Base-by-base conservation (phyloP, 176 grass and related monocot species). In the Juncus effusus region DNA sequence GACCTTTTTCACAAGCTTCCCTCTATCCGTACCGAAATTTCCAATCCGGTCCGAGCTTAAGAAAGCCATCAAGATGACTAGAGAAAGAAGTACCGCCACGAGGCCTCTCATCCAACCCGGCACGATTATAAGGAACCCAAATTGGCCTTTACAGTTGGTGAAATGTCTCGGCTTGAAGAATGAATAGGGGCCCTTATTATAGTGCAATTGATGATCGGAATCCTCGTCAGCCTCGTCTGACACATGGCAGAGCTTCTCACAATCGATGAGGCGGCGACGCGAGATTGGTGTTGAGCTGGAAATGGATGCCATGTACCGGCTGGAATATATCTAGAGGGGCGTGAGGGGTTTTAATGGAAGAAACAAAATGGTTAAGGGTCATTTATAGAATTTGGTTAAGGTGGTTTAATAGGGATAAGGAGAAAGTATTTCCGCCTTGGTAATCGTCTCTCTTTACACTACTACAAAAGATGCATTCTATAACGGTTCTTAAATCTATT, bases 1-100 rank as follows among this genome's bases (percentile, higher is more conserved):
- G 19, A 28, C 1, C 19, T 28, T 28, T 28, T 28, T 28, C 19
- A 28, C 19, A 28, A 28, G 19, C 19, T 28, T 28, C 19, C 19
- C 19, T 28, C 19, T 28, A 28, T 28, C 19, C 19, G 1, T 28
- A 28, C 19, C 19, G 19, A 28, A 28, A 28, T 28, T 28, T 28
- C 66, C 51, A 39, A 70, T 70, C 51, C 51, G 66, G 51, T 70
- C 38, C 3, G 66, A 70, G 41, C 66, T 55, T 38, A 70, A 41
- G 36, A 70, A 56, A 28, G 19, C 19, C 66, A 70, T 70, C 38
- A 70, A 56, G 3, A 70, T 53, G 6, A 70, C 13, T 16, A 70
- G 51, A 39, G 51, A 70, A 39, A 70, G 51, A 28, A 28, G 19
- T 28, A 28, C 19, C 19, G 19, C 19, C 19, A 28, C 19, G 19